These are phyloP conservation scores for Cladosporium oxysporum DNA, from an alignment of 2,329 filamentous ascomycete species.

Conservation along the genomic window DNA sequence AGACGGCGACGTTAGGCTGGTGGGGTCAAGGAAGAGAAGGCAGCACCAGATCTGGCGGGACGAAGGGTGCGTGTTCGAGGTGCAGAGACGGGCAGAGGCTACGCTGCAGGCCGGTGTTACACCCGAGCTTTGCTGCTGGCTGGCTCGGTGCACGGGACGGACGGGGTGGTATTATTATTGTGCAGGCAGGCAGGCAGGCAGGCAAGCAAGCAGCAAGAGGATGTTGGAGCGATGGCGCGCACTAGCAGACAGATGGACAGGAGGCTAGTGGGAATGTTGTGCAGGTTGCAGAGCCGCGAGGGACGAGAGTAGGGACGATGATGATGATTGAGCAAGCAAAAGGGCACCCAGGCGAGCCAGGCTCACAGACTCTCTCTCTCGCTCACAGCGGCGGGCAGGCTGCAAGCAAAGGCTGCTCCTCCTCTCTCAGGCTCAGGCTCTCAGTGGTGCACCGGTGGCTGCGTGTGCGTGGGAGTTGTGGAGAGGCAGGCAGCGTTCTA, in stretches of 20 bases:
- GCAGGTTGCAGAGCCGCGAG: slow-evolving; percentile 5
- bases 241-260: neutral
- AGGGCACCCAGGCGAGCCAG: neutral
- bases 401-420: neutral
- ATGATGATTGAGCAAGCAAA: neutral
- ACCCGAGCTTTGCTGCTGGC: slow-evolving; percentile 1
- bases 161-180: slow-evolving; percentile 6
- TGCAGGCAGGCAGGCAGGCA: neutral
- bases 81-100: slow-evolving; percentile 10
- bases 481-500: slow-evolving; percentile 1
- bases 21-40: slow-evolving; percentile 8
- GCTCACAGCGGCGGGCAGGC: no score
- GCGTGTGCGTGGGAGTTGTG: neutral
- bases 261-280: slow-evolving; percentile 8
- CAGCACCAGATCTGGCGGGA: slow-evolving; percentile 9
- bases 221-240: neutral
- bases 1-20: neutral
- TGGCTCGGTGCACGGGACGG: neutral
- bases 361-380: neutral
- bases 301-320: neutral
- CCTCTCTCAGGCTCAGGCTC: neutral
- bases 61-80: neutral
- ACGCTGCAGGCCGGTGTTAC: slow-evolving; percentile 12
- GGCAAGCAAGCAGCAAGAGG: neutral
- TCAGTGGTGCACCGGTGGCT: neutral